These are phyloP conservation scores for Leptographium wingfieldii DNA, from an alignment of 2,329 filamentous ascomycete species.

Conservation along the genomic window DNA sequence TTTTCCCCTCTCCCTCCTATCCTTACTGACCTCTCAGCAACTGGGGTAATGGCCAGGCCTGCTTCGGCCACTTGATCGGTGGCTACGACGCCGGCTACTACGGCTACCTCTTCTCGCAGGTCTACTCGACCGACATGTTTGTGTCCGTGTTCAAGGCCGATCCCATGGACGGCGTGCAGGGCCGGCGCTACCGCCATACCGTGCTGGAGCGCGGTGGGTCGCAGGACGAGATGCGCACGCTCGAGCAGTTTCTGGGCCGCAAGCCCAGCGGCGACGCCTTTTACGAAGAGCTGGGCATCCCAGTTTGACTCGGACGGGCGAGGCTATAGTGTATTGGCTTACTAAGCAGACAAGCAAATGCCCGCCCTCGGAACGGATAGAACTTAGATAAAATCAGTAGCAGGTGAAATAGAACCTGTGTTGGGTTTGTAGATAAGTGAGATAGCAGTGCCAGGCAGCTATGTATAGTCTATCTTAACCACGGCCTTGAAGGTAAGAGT, in stretches of 20 bases:
- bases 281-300: constrained; percentile 60
- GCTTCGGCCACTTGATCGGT: constrained; percentile 71
- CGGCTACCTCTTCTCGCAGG: constrained; percentile 59
- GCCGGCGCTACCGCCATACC: constrained; percentile 62
- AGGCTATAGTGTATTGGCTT: background rate
- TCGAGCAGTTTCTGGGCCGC: constrained; percentile 67
- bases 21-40: constrained; percentile 24
- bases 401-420: no score
- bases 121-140: constrained; percentile 82
- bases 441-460: no score
- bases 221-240: constrained; percentile 67
- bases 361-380: no score
- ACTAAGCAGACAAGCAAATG: background rate
- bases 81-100: constrained; percentile 83
- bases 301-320: constrained; percentile 11
- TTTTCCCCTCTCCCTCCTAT: background rate
- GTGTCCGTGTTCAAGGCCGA: constrained; percentile 64
- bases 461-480: no score
- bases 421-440: no score
- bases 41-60: constrained; percentile 69
- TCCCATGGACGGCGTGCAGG: constrained; percentile 65
- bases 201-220: constrained; percentile 68
- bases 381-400: no score
- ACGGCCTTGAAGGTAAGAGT: no score
- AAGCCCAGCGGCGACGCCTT: constrained; percentile 69